Base-by-base conservation (phyloP, 2,329 filamentous ascomycete genomes). In the Claviceps humidiphila region DNA sequence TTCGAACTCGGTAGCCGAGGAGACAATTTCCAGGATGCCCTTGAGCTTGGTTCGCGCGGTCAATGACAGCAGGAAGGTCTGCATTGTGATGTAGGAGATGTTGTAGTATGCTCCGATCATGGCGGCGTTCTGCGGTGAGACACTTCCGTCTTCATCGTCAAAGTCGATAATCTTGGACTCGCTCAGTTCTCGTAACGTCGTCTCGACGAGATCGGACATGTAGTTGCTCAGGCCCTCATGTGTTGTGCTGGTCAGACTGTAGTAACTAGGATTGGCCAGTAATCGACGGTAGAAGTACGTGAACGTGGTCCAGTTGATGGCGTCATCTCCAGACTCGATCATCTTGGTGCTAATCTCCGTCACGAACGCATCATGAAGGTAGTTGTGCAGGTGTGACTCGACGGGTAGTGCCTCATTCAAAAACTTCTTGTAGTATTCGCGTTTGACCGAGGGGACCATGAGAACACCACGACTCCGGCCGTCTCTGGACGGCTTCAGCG, bases 31-130 rank as follows among this genome's bases (percentile, higher is more conserved):
- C 52, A 98, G 76, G 44, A 98, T 90, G 47, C 89, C 89, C 77
- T 98, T 98, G 58, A 98, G 81, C 74, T 95, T 97, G 4, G 90
- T 97, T 59, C 85, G 85, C 43, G 82, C 82, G 52, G 82, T 90
- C 47, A 98, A 77, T 14, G 93, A 98, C 52, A 98, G 76, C 50
- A 98, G 75, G 76, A 98, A 91, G 0, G 93, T 98, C 71, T 98
- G 91, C 90, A 98, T 98, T 2, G 93, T 98, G 67, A 95, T 87
- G 71, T 96, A 97, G 5, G 91, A 96, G 63, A 98, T 95, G 69
- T 96, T 97, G 77, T 98, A 98, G 75, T 98, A 97, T 1, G 93
- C 89, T 9, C 88, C 89, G 63, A 98, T 97, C 87, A 96, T 96
- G 59, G 93, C 93, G 2, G 91, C 87, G 67, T 98, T 97, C 61